Percentiles rank a stretch among this genome's conserved stretches.
Conservation (phyloP, 73 alveolate genomes). For the Stentor roeselii region DNA sequence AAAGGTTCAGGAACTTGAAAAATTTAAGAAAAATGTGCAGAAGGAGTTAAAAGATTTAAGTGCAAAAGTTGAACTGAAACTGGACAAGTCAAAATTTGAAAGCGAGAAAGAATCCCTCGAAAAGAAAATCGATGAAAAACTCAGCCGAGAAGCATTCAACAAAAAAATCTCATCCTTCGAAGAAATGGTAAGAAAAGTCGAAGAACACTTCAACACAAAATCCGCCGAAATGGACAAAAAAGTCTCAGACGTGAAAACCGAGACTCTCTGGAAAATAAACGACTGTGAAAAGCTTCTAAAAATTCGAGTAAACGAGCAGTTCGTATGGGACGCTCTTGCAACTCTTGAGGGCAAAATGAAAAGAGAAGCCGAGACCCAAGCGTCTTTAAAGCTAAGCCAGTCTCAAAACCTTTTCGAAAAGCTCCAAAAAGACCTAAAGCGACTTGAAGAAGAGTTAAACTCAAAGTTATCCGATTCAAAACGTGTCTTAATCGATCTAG, state of each 20-base stretch:
- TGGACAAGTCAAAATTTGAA: background rate
- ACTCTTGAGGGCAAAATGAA: background rate
- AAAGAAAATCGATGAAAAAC: background rate
- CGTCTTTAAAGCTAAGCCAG: background rate
- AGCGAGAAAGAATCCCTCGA: background rate
- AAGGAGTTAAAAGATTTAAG: background rate
- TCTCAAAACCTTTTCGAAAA: background rate
- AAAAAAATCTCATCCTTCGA: slow-evolving; percentile 11
- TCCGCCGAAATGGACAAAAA: background rate
- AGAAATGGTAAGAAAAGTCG: background rate
- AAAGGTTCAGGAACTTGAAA: background rate
- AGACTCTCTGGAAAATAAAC: slow-evolving; percentile 26
- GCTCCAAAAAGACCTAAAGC: background rate
- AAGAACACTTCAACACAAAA: background rate
- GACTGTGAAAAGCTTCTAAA: slow-evolving; percentile 28
- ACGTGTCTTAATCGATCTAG: background rate
- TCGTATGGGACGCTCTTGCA: slow-evolving; percentile 16
- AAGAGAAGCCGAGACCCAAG: background rate
- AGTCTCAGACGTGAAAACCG: slow-evolving; percentile 9
- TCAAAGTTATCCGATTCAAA: background rate
- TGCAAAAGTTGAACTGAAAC: background rate
- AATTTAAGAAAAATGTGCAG: background rate
- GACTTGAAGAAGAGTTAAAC: background rate
- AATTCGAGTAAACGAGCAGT: slow-evolving; percentile 19
- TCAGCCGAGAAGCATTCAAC: slow-evolving; percentile 6